Evolutionary conservation across 768 basidiomycete species (phyloP), one percentile per base, ranked within the genome.

Genomic region (Ephemerocybe angulata): DNA sequence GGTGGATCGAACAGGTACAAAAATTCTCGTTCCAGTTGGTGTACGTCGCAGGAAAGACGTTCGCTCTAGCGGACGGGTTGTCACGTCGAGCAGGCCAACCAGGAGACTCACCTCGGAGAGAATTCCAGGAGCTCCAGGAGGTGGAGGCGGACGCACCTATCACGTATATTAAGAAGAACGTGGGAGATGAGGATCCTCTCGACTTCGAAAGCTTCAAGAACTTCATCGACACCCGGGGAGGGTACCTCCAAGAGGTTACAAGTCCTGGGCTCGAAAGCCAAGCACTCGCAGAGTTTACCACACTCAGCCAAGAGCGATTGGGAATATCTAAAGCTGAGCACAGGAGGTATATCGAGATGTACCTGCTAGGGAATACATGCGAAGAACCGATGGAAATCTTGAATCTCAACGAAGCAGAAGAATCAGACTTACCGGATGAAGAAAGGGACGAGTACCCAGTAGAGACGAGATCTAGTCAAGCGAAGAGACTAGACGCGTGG

Each of bases 1-100:
- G 64, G 1, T 70, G 67, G 70, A 65, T 69, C n/a, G 58, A 60
- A 3, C 50, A 63, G 3, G 70, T 76, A 6, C 27, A 44, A 12
- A 54, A 47, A 33, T 58, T 25, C 30, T 37, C 48, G 17, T 58
- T 58, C 27, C 44, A 58, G 29, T 25, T 58, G 8, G 22, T 24
- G 17, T 53, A 58, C 35, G 57, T 58, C 10, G 53, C 53, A 13
- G 57, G 57, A 10, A 58, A 58, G 40, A 41, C 57, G 8, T 58
- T 58, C 40, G 59, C 57, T 22, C 17, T 35, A 46, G 55, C 60
- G 3, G 60, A 63, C 42, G 56, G 60, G 2, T 52, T 70, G 2
- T 68, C 69, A 19, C 22, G 47, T 11, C 31, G 28, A 19, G 17
- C 28, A 5, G 6, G 5, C 6, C 24, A 24, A 3, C 47, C 47